Evolutionary conservation across 139 green algal genomes (phyloP).

Genomic region (Chlorella vulgaris): DNA sequence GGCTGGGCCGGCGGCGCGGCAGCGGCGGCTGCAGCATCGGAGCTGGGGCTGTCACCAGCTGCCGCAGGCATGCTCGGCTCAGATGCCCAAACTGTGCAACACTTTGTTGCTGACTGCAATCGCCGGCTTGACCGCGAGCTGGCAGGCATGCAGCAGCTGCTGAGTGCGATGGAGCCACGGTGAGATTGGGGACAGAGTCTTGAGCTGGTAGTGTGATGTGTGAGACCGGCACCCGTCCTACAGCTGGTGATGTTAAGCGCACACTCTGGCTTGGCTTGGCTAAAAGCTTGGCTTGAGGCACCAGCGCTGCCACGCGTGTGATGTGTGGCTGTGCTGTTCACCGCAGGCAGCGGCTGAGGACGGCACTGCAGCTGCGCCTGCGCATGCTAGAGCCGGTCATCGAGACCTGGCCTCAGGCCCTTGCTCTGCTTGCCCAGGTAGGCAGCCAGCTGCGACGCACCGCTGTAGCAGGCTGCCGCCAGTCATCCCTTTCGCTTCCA

Average conservation of each 20-base stretch:
- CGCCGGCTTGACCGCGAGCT: slow-evolving; percentile 36
- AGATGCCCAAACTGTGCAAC: slow-evolving; percentile 61
- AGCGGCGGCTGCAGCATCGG: slow-evolving; percentile 46
- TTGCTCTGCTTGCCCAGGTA: slow-evolving; percentile 53
- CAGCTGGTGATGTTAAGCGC: neutral
- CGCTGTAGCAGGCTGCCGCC: too few relatives aligned
- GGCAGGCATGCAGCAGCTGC: slow-evolving; percentile 1
- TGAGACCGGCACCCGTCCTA: neutral
- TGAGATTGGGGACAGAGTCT: too few relatives aligned
- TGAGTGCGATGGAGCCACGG: slow-evolving; percentile 28
- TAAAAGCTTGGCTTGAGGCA: slow-evolving; percentile 7
- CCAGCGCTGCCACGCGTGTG: too few relatives aligned
- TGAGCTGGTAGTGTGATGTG: neutral
- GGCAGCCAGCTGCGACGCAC: neutral
- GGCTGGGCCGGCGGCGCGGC: slow-evolving; percentile 56
- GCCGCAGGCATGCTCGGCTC: slow-evolving; percentile 49
- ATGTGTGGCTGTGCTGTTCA: too few relatives aligned
- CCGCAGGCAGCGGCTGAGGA: slow-evolving; percentile 45
- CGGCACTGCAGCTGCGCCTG: slow-evolving; percentile 59
- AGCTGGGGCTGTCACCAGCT: slow-evolving; percentile 67
- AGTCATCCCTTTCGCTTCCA: too few relatives aligned
- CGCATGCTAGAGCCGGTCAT: slow-evolving; percentile 60
- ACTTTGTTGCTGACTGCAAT: slow-evolving; percentile 64
- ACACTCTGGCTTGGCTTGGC: too few relatives aligned
- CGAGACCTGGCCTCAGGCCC: slow-evolving; percentile 61